A percentile compares a stretch with the other conserved stretches of the same genome.
phyloP scores from a whole-genome alignment of 2,329 filamentous ascomycete species.

The Aspergillus hortae region DNA sequence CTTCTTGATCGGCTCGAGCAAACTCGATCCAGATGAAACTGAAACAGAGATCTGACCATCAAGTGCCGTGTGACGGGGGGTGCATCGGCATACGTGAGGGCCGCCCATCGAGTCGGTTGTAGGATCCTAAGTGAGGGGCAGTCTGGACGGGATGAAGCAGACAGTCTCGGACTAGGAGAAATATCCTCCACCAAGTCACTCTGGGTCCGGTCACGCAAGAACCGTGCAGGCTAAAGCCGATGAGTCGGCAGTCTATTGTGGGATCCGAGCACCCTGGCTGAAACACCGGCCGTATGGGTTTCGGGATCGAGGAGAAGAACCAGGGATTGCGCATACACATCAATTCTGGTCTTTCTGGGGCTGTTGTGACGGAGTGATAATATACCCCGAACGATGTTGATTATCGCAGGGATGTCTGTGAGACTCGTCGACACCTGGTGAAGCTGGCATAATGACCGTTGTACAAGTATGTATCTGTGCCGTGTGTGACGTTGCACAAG shows the following conservation, averaged over 20 bases:
- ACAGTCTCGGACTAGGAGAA: not conserved
- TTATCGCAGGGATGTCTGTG: no score
- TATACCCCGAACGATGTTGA: not conserved
- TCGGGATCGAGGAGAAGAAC: not conserved
- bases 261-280: conserved; percentile 3
- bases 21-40: not conserved
- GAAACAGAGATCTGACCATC: not conserved
- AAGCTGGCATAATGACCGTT: no score
- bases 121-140: not conserved
- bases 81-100: not conserved
- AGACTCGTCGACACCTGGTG: no score
- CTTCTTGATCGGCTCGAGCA: not conserved
- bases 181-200: not conserved
- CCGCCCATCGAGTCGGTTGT: not conserved
- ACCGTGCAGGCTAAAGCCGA: not conserved
- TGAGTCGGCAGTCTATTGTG: not conserved
- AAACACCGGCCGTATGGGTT: conserved; percentile 4
- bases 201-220: not conserved
- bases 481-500: not conserved
- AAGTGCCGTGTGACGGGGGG: not conserved
- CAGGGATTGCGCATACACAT: not conserved
- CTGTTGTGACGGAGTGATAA: not conserved
- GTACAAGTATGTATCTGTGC: no score
- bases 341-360: not conserved
- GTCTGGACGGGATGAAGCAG: not conserved